phyloP scores from a whole-genome alignment of 73 alveolate genomes.

The Symbiodinium pilosum region DNA sequence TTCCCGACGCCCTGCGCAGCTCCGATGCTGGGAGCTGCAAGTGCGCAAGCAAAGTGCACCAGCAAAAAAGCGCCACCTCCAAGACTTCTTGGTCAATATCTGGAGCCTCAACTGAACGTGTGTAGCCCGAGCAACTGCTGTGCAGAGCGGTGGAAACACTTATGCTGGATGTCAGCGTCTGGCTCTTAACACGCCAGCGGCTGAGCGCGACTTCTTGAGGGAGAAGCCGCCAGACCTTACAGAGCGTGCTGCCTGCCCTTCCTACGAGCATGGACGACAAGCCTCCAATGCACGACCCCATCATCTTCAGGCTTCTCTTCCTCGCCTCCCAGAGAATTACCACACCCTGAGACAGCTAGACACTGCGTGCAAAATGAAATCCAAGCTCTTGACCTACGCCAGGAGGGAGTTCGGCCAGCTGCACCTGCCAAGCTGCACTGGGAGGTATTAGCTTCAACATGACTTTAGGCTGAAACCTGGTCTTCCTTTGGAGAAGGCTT shows the following conservation, averaged over 20 bases:
- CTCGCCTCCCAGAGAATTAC: background rate
- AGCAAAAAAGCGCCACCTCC: background rate
- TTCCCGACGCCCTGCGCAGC: constrained; percentile 58
- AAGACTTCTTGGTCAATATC: constrained; percentile 35
- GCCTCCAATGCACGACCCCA: constrained; percentile 84
- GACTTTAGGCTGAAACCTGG: too few species aligned
- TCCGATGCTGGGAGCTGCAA: background rate
- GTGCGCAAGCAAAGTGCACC: background rate
- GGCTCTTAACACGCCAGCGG: constrained; percentile 58
- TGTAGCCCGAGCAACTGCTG: background rate
- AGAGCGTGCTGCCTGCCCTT: too few species aligned
- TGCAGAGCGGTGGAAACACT: background rate
- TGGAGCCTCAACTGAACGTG: constrained; percentile 21
- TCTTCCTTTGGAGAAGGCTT: constrained; percentile 66
- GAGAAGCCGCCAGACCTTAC: constrained; percentile 94
- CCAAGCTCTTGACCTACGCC: background rate
- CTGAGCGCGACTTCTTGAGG: constrained; percentile 74
- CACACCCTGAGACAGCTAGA: too few species aligned
- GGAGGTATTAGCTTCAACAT: too few species aligned
- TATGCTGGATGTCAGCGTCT: background rate
- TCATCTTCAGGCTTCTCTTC: constrained; percentile 85
- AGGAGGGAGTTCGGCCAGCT: constrained; percentile 11
- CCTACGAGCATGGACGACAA: too few species aligned
- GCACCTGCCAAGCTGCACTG: background rate
- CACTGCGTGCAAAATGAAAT: too few species aligned